These are phyloP conservation scores for Naegleria fowleri DNA, from an alignment of 208 protist genomes.

Conservation along the genomic window DNA sequence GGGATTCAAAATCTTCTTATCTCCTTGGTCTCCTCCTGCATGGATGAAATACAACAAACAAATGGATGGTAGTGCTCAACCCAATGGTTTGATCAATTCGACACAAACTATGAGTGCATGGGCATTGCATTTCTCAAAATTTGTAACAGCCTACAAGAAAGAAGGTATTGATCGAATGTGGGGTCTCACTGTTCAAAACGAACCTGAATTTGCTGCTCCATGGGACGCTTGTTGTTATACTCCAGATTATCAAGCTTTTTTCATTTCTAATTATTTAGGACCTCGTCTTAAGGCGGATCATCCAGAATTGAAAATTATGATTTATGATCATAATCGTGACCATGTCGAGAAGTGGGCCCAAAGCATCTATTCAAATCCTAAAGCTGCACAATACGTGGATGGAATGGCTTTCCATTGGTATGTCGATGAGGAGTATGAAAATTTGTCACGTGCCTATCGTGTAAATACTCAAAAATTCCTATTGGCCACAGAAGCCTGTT, in stretches of 20 bases:
- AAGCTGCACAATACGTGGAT: constrained; percentile 39
- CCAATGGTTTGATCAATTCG: constrained; percentile 17
- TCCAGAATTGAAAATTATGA: constrained; percentile 47
- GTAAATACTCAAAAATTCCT: constrained; percentile 28
- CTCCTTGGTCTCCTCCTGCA: constrained; percentile 35
- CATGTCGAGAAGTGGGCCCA: constrained; percentile 36
- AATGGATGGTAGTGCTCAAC: constrained; percentile 26
- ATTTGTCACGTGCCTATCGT: background rate
- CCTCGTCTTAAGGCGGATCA: constrained; percentile 37
- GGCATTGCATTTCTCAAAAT: constrained; percentile 11
- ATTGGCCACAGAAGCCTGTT: constrained; percentile 39
- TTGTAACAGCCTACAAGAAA: background rate
- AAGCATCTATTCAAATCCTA: constrained; percentile 35
- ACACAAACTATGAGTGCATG: background rate
- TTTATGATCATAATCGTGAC: constrained; percentile 55
- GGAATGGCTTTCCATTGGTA: constrained; percentile 51
- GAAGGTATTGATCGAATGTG: constrained; percentile 29
- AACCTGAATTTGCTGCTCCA: constrained; percentile 37
- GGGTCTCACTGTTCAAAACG: constrained; percentile 50
- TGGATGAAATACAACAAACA: constrained; percentile 16
- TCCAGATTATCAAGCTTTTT: constrained; percentile 25
- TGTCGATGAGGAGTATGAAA: background rate
- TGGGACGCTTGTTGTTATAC: constrained; percentile 40
- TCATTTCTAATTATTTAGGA: constrained; percentile 40
- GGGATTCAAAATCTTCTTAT: constrained; percentile 9